Conservation (phyloP, 768 basidiomycete genomes). For the Serendipita sp. region DNA sequence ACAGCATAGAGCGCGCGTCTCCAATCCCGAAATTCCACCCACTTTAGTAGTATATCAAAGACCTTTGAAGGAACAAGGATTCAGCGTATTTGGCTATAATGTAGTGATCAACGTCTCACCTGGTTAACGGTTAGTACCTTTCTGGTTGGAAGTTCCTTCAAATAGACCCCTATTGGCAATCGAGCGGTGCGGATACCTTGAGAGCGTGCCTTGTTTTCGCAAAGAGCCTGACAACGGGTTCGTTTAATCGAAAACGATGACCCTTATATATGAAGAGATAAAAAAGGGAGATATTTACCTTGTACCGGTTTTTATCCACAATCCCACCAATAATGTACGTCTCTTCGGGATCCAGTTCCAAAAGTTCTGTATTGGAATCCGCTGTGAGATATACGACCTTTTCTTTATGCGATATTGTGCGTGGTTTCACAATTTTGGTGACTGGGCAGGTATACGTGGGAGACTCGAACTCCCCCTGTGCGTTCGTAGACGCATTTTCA, state of each 20-base stretch:
- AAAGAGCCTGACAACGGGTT: slow-evolving; percentile 41
- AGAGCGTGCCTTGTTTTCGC: slow-evolving; percentile 64
- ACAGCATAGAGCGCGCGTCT: slow-evolving; percentile 71
- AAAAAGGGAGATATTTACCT: slow-evolving; percentile 31
- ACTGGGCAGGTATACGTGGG: slow-evolving; percentile 1
- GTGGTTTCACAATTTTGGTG: not conserved
- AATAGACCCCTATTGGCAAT: slow-evolving; percentile 85
- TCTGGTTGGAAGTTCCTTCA: slow-evolving; percentile 68
- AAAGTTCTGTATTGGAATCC: slow-evolving; percentile 73
- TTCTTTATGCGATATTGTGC: slow-evolving; percentile 21
- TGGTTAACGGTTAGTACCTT: slow-evolving; percentile 98
- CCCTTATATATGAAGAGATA: slow-evolving; percentile 7
- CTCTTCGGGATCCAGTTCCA: slow-evolving; percentile 65
- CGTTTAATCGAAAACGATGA: slow-evolving; percentile 1
- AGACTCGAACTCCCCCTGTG: slow-evolving; percentile 5
- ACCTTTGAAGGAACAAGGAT: slow-evolving; percentile 23
- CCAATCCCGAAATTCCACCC: slow-evolving; percentile 80
- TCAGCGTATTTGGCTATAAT: not conserved
- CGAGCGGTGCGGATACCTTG: slow-evolving; percentile 69
- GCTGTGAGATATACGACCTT: slow-evolving; percentile 84
- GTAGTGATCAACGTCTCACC: slow-evolving; percentile 18
- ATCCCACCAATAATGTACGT: slow-evolving; percentile 94
- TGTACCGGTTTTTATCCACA: slow-evolving; percentile 91
- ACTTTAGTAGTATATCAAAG: slow-evolving; percentile 80
- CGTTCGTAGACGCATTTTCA: slow-evolving; percentile 11